Base-by-base conservation (phyloP, 2,329 filamentous ascomycete genomes). In the Aspergillus sp. region DNA sequence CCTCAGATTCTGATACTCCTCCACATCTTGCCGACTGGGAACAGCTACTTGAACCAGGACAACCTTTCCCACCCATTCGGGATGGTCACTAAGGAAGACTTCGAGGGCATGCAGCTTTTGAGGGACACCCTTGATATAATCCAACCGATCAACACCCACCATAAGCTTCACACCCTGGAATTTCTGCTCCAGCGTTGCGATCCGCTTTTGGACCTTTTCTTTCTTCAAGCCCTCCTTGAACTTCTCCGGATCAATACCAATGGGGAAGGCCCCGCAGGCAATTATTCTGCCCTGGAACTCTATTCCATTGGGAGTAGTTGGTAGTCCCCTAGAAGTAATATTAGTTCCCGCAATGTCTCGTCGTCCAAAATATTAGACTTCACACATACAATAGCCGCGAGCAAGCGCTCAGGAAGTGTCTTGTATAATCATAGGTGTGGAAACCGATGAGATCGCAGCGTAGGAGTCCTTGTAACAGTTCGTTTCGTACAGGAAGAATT, bases 91-190 rank as follows among this genome's bases (percentile, higher is more conserved):
- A 32, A 99, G 81, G 80, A 99, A 98, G 4, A 98, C 91, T 74
- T 99, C 95, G 42, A 98, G 85, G 2, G 95, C 93, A 70, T 98
- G 95, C 9, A 99, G 81, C 75, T 99, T 99, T 76, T 99, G 95
- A 0, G 95, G 95, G 9, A 99, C 93, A 62, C 95, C 95, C 78
- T 98, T 98, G 85, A 98, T 98, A 77, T 99, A 98, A 76, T 99
- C 95, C 50, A 98, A 84, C 49, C 95, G 90, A 74, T 99, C 95
- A 51, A 98, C 95, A 61, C 95, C 93, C 38, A 98, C 93, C 67
- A 99, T 96, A 63, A 98, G 84, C 79, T 97, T 97, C 67, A 96
- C 91, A 47, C 93, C 93, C 64, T 96, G 89, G 70, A 98, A 99
- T 76, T 96, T 97, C 71, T 89, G 88, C 69, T 90, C 87, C 4